Base-by-base conservation (phyloP, 2,329 filamentous ascomycete genomes). In the Apiospora aurea region DNA sequence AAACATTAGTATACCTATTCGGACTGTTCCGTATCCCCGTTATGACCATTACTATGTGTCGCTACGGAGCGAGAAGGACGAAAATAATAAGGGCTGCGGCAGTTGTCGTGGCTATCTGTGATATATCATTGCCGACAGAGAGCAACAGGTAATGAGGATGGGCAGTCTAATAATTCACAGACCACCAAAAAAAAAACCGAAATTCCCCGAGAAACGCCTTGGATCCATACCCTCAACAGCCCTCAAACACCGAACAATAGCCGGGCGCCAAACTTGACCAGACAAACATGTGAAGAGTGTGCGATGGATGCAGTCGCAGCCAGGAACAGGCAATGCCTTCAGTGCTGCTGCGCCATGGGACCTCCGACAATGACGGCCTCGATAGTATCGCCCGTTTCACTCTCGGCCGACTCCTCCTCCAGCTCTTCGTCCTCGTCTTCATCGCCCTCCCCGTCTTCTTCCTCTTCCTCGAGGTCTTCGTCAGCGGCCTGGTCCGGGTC, bases 401-500 rank as follows among this genome's bases (percentile, higher is more conserved):
- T 64, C 11, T 64, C 57, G 57, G 57, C 34, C 51, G 51, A 57
- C 26, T 57, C 51, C 26, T 29, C 24, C 18, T 64, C 57, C 6
- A 41, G 29, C 18, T 64, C 53, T 16, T 61, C 66, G 4, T 71
- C 73, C 26, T 72, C 71, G n/a, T 73, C 73, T 47, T 69, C 69
- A 8, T 72, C 72, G 16, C 67, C 71, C 18, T 69, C 72, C 24
- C 41, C 43, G 13, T 69, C 69, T 18, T 74, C 75, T 14, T 64
- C 70, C n/a, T 73, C 73, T 57, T 72, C 74, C 44, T 77, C 76
- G n/a, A 74, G 76, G 8, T 75, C 78, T 11, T 75, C 76, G 5
- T 71, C 73, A 13, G 73, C 76, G n/a, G 71, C 72, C 7, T 75
- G 74, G 7, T 64, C 73, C 7, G 73, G 68, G 13, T 71, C 53